Conservation (phyloP, 768 basidiomycete genomes). For the Mycena haematopus region DNA sequence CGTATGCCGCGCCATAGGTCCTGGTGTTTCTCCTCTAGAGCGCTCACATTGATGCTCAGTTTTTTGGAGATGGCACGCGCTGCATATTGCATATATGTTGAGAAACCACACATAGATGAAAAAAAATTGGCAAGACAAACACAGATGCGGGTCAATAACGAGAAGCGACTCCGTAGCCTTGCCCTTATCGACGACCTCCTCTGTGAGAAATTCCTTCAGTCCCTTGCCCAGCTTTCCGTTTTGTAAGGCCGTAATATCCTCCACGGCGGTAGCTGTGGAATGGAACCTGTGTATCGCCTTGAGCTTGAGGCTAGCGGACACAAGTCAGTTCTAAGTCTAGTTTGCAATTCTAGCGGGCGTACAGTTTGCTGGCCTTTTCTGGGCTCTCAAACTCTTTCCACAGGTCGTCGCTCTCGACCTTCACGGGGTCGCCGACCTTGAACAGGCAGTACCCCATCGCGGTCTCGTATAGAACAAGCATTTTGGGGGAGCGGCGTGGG, state of each 20-base stretch:
- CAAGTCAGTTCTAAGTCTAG: conserved; percentile 7
- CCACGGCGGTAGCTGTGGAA: conserved; percentile 95
- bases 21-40: conserved; percentile 57
- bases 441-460: conserved; percentile 97
- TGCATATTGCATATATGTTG: conserved; percentile 43
- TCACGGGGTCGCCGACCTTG: conserved; percentile 90
- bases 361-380: conserved; percentile 92
- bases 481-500: conserved; percentile 43
- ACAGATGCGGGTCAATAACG: conserved; percentile 90
- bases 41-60: conserved; percentile 86
- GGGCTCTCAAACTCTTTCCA: conserved; percentile 94
- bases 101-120: conserved; percentile 3
- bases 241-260: conserved; percentile 93
- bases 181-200: conserved; percentile 86
- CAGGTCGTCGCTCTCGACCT: conserved; percentile 84
- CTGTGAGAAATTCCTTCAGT: conserved; percentile 90
- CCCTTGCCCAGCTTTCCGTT: conserved; percentile 93
- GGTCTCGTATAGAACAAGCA: conserved; percentile 98
- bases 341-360: conserved; percentile 40
- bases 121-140: conserved; percentile 53
- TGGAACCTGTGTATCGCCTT: conserved; percentile 96
- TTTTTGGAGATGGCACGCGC: conserved; percentile 92
- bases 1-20: conserved; percentile 98
- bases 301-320: conserved; percentile 77
- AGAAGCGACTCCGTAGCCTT: conserved; percentile 86